Base-by-base conservation (phyloP, 768 basidiomycete species). In the Pleurotus tuber-regium region DNA sequence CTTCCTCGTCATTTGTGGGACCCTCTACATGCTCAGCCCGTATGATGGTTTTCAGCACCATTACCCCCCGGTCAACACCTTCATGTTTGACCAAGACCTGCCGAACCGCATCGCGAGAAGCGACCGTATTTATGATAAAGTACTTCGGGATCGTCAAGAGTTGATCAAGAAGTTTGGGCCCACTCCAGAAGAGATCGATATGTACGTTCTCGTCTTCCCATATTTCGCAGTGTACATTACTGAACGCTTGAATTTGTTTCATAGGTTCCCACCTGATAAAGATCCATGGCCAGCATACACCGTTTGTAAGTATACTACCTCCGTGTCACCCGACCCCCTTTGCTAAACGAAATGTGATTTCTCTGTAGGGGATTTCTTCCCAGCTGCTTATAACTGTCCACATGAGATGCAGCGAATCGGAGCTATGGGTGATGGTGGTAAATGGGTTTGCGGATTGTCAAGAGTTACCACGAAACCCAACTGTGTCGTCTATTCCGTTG, bases 401-500 rank as follows among this genome's bases (percentile, higher is more conserved):
- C 76, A 77, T 55, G 73, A 77, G 54, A 58, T 76, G 7, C 69
- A 74, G 53, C 76, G 79, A 10, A 59, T 76, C 9, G 78, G 79
- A 33, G 70, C 74, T 11, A 65, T 86, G 7, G 83, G 83, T 14
- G 84, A 86, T 60, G 84, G 85, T 11, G 84, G 86, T 11, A 87
- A 86, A 66, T 87, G 82, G 80, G 72, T 83, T 12, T 86, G 86
- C 58, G 86, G 86, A 2, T 59, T 86, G 21, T 79, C 78, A 19
- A 71, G 78, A 2, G 65, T 86, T 4, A 67, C 68, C 47, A 67
- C 76, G 44, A 84, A 84, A 63, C 65, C 64, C 18, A 70, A 79
- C 41, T 85, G 84, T 58, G 63, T 84, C 41, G 66, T 87, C 47
- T 87, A 86, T 55, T 80, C 82, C 2, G 73, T 86, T 47, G 84